These are phyloP conservation scores for Epithemia pelagica DNA, from an alignment of 108 stramenopile species.

Conservation along the genomic window DNA sequence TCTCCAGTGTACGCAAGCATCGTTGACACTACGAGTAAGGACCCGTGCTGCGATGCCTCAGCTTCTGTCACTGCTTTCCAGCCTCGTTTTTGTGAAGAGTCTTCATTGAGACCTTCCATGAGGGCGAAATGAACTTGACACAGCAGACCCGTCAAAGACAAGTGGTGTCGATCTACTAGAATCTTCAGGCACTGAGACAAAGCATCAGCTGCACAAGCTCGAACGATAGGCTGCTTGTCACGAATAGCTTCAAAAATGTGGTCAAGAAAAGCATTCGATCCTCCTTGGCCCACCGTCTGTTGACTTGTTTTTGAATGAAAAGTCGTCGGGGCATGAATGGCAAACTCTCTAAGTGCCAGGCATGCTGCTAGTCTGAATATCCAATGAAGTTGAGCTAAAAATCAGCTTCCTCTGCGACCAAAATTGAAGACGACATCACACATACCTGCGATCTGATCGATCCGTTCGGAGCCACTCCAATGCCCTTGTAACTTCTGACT, in stretches of 20 bases:
- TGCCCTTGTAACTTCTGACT: constrained; percentile 85
- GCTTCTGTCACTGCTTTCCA: constrained; percentile 28
- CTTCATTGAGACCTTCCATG: constrained; percentile 56
- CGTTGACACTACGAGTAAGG: constrained; percentile 76
- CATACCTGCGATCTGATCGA: constrained; percentile 64
- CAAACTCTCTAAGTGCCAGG: constrained; percentile 81
- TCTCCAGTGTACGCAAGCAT: constrained; percentile 79
- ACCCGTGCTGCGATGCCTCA: constrained; percentile 77
- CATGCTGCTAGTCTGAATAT: constrained; percentile 72
- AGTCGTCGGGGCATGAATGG: constrained; percentile 84
- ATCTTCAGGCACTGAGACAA: constrained; percentile 74
- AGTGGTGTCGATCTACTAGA: constrained; percentile 64
- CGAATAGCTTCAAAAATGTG: constrained; percentile 73
- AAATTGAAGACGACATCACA: not conserved
- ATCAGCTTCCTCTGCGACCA: not conserved
- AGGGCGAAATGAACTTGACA: constrained; percentile 66
- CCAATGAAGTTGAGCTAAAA: constrained; percentile 1
- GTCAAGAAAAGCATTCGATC: constrained; percentile 85
- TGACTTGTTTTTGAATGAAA: constrained; percentile 83
- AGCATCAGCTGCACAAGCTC: constrained; percentile 90
- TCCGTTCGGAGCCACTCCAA: constrained; percentile 89
- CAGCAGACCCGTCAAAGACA: constrained; percentile 51
- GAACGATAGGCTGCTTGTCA: constrained; percentile 82
- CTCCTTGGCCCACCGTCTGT: constrained; percentile 40
- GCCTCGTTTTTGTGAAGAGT: constrained; percentile 17